Evolutionary conservation across 805 yeast species (phyloP).

Genomic region (Monosporozyma unispora): DNA sequence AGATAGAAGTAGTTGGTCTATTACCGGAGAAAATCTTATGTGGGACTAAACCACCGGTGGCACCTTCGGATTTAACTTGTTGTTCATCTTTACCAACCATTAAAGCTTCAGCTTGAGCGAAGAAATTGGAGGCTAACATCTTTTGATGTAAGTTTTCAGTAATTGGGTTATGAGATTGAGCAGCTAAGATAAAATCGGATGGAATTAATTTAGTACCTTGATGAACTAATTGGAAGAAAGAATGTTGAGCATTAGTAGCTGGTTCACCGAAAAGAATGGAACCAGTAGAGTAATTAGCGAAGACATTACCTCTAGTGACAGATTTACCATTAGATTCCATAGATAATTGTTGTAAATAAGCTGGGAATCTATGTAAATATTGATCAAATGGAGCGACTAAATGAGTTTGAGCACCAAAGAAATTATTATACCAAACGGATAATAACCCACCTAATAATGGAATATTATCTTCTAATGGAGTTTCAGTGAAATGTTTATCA

Average conservation of each 20-base stretch:
- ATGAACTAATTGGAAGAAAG: conserved; percentile 98
- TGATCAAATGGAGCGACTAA: conserved; percentile 98
- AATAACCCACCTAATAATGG: conserved; percentile 90
- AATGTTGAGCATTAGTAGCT: conserved; percentile 97
- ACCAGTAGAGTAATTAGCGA: conserved; percentile 93
- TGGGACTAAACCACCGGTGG: conserved; percentile 75
- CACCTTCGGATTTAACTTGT: conserved; percentile 82
- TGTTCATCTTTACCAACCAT: conserved; percentile 89
- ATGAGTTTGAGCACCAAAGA: conserved; percentile 96
- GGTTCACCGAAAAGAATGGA: conserved; percentile 96
- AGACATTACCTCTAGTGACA: conserved; percentile 84
- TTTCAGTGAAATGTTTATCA: conserved; percentile 76
- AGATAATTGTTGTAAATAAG: conserved; percentile 94
- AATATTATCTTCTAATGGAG: conserved; percentile 86
- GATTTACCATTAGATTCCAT: conserved; percentile 99
- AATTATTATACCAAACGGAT: conserved; percentile 97
- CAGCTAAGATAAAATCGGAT: conserved; percentile 92
- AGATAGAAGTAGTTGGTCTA: conserved; percentile 97
- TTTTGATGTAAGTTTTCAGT: conserved; percentile 89
- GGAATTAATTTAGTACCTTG: conserved; percentile 98
- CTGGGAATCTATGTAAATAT: conserved; percentile 98
- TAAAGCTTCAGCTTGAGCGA: conserved; percentile 96
- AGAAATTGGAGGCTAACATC: conserved; percentile 98
- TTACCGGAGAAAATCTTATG: conserved; percentile 97
- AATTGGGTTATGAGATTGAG: conserved; percentile 96